phyloP scores from a whole-genome alignment of 2,329 filamentous ascomycete genomes.

The Allantophomopsis cytisporea region DNA sequence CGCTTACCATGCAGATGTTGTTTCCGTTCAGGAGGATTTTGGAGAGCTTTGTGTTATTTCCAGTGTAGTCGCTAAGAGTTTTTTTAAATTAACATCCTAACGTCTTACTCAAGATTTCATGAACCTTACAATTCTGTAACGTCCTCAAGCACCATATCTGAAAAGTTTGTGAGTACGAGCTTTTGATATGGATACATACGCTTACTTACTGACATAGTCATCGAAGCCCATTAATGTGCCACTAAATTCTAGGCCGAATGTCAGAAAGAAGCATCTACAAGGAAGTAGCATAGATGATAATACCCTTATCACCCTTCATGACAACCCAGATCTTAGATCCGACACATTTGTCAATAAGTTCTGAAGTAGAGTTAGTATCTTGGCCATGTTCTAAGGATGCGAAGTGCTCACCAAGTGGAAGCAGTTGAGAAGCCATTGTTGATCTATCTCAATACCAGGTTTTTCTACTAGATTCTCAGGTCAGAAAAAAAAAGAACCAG shows the following conservation, averaged over 20 bases:
- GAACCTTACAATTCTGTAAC: slow-evolving; percentile 80
- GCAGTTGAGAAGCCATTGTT: slow-evolving; percentile 54
- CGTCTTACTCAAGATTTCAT: background rate
- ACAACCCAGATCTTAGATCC: slow-evolving; percentile 97
- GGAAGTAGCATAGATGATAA: slow-evolving; percentile 3
- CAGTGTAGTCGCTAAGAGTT: slow-evolving; percentile 76
- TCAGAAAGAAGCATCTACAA: background rate
- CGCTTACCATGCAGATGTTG: slow-evolving; percentile 90
- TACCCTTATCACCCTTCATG: slow-evolving; percentile 99
- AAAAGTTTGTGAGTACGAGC: slow-evolving; percentile 7
- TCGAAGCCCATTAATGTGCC: slow-evolving; percentile 92
- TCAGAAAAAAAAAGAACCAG: too few species aligned
- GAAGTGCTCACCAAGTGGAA: slow-evolving; percentile 46
- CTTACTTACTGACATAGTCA: slow-evolving; percentile 94
- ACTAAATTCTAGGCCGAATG: slow-evolving; percentile 75
- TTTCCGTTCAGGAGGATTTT: slow-evolving; percentile 97
- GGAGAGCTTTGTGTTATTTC: slow-evolving; percentile 73
- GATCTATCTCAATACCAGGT: too few species aligned
- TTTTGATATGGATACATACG: background rate
- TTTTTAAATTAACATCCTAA: slow-evolving; percentile 4
- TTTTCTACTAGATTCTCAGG: too few species aligned
- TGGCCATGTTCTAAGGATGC: slow-evolving; percentile 8
- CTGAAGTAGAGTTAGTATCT: slow-evolving; percentile 28
- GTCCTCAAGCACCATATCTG: slow-evolving; percentile 97
- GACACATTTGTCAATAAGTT: slow-evolving; percentile 98